These are phyloP conservation scores for Penicillium manginii DNA, from an alignment of 495 filamentous ascomycete species.

Conservation along the genomic window DNA sequence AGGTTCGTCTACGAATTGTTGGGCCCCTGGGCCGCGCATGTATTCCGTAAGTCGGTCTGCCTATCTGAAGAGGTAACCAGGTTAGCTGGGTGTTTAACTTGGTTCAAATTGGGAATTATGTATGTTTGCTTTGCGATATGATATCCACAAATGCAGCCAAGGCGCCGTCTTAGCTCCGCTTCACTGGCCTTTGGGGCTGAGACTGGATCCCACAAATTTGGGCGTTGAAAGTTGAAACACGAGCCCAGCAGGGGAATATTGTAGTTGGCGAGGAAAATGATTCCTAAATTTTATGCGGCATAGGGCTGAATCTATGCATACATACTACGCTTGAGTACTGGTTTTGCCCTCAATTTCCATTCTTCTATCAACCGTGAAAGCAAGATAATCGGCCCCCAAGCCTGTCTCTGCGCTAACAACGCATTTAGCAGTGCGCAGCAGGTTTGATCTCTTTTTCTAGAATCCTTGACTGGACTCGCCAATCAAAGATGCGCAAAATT, in stretches of 20 bases:
- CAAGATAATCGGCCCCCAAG: conserved; percentile 12
- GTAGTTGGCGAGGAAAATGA: conserved; percentile 4
- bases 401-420: conserved; percentile 14
- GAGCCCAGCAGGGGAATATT: conserved; percentile 3
- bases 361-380: conserved; percentile 5
- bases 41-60: conserved; percentile 32
- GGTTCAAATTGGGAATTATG: neutral
- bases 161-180: conserved; percentile 10
- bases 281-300: conserved; percentile 7
- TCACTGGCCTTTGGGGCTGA: conserved; percentile 11
- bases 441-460: conserved; percentile 11
- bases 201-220: conserved; percentile 9
- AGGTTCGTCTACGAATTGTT: conserved; percentile 29
- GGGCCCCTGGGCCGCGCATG: conserved; percentile 28
- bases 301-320: conserved; percentile 5
- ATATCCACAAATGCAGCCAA: conserved; percentile 13
- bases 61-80: too few relatives aligned
- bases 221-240: conserved; percentile 7
- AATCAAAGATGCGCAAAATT: conserved; percentile 13
- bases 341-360: neutral
- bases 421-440: conserved; percentile 12
- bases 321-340: conserved; percentile 8
- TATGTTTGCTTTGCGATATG: neutral
- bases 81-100: neutral
- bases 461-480: conserved; percentile 7